Conservation (phyloP, 2,329 filamentous ascomycete genomes). For the Cordyceps tenuipes region DNA sequence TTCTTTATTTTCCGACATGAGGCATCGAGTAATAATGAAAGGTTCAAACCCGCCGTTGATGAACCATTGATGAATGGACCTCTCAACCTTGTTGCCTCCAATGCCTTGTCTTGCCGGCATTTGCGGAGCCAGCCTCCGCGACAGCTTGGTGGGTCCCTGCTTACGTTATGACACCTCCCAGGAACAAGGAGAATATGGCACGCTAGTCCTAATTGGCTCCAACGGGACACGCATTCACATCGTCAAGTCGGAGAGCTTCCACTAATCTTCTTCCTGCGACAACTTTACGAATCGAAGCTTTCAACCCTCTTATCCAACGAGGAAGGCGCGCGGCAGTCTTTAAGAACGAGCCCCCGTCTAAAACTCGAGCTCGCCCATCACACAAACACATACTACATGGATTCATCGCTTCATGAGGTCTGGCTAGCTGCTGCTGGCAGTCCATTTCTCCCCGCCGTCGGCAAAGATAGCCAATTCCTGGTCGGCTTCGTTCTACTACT, state of each 20-base stretch:
- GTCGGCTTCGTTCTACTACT: conserved; percentile 70
- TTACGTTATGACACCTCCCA: conserved; percentile 21
- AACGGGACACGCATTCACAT: conserved; percentile 28
- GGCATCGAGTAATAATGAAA: not conserved
- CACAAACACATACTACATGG: conserved; percentile 44
- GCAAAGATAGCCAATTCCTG: conserved; percentile 76
- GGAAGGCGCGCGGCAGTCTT: not conserved
- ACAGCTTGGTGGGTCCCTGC: conserved; percentile 12
- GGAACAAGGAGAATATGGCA: not conserved
- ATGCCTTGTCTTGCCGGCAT: not conserved
- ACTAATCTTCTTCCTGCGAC: not conserved
- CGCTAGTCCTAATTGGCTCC: conserved; percentile 25
- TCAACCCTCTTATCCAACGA: not conserved
- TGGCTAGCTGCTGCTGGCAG: conserved; percentile 88
- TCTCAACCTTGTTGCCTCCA: not conserved
- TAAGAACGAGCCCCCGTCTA: not conserved
- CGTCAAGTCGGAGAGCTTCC: conserved; percentile 22
- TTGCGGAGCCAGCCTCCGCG: not conserved
- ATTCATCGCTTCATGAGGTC: conserved; percentile 76
- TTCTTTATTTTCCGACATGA: conserved; percentile 27
- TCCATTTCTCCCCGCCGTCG: conserved; percentile 72
- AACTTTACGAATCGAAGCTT: conserved; percentile 8
- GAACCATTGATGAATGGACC: not conserved
- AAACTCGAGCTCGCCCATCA: not conserved
- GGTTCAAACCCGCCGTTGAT: not conserved